These are phyloP conservation scores for Mycena belliarum DNA, from an alignment of 768 basidiomycete species.

Conservation along the genomic window DNA sequence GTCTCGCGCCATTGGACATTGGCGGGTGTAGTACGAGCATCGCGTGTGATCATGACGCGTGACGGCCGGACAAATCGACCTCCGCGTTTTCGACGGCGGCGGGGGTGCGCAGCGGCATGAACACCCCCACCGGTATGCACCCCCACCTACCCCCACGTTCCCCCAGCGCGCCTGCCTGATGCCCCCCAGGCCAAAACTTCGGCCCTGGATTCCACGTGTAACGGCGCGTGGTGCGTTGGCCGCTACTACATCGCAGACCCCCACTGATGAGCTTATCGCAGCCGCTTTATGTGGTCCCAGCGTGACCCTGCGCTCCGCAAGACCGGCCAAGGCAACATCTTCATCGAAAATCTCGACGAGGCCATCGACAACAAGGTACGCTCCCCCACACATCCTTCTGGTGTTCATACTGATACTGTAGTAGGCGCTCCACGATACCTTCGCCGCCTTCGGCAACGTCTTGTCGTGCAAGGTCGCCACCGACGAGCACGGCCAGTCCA, in stretches of 20 bases:
- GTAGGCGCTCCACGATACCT: constrained; percentile 98
- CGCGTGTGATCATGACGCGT: no score
- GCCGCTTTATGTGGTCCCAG: constrained; percentile 99
- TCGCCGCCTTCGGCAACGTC: constrained; percentile 98
- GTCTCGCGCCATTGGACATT: no score
- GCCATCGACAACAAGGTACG: constrained; percentile 94
- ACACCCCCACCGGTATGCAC: no score
- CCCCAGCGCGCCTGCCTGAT: no score
- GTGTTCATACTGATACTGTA: background rate
- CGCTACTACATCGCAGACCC: background rate
- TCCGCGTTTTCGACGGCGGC: no score
- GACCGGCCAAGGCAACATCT: constrained; percentile 99
- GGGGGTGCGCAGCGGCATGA: no score
- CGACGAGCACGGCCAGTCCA: constrained; percentile 92
- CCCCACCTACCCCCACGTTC: no score
- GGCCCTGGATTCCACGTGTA: no score
- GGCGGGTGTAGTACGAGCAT: no score
- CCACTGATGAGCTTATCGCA: constrained; percentile 33
- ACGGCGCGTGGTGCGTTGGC: constrained; percentile 82
- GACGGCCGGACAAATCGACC: no score
- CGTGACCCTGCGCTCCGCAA: constrained; percentile 99
- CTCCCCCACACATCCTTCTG: no score
- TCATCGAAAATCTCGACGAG: constrained; percentile 99
- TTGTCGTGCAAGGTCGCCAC: constrained; percentile 99
- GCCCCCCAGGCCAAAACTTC: no score